Evolutionary conservation across 257 asterid species (phyloP).

Genomic region (Coffea eugenioides): DNA sequence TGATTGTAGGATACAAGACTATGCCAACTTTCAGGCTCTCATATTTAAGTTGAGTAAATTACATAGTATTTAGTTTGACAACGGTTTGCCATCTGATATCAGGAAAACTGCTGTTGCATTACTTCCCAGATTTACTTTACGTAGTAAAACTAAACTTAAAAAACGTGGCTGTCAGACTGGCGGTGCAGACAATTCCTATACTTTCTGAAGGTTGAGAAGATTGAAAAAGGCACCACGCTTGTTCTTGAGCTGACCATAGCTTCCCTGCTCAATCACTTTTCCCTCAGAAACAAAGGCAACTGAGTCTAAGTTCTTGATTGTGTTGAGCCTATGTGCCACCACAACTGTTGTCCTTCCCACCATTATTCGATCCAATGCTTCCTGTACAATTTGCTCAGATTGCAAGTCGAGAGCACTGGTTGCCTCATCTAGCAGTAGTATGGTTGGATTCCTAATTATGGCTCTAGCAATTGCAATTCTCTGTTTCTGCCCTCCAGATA

Average conservation of each 20-base stretch:
- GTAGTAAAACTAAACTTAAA: not conserved
- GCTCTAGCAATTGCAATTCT: conserved; percentile 86
- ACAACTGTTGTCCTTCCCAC: conserved; percentile 70
- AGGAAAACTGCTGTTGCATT: not conserved
- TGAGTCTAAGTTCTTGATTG: conserved; percentile 66
- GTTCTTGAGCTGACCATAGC: conserved; percentile 53
- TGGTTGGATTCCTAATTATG: conserved; percentile 55
- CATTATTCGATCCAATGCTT: conserved; percentile 69
- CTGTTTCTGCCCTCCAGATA: conserved; percentile 85
- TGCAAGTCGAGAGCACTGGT: conserved; percentile 83
- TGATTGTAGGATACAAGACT: not conserved
- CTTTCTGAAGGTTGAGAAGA: conserved; percentile 54
- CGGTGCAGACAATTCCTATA: not conserved
- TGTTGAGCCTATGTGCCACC: conserved; percentile 82
- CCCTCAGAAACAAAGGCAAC: conserved; percentile 69
- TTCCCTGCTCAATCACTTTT: conserved; percentile 62
- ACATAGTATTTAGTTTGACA: not conserved
- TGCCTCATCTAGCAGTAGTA: conserved; percentile 75
- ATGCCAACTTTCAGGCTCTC: not conserved
- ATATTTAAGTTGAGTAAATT: no score
- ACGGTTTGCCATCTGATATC: not conserved
- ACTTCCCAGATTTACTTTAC: not conserved
- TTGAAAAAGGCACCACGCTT: conserved; percentile 68
- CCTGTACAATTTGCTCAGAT: conserved; percentile 78
- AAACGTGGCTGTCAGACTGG: not conserved